phyloP scores from a whole-genome alignment of 2,329 filamentous ascomycete genomes.

The Pleochaeta shiraiana region DNA sequence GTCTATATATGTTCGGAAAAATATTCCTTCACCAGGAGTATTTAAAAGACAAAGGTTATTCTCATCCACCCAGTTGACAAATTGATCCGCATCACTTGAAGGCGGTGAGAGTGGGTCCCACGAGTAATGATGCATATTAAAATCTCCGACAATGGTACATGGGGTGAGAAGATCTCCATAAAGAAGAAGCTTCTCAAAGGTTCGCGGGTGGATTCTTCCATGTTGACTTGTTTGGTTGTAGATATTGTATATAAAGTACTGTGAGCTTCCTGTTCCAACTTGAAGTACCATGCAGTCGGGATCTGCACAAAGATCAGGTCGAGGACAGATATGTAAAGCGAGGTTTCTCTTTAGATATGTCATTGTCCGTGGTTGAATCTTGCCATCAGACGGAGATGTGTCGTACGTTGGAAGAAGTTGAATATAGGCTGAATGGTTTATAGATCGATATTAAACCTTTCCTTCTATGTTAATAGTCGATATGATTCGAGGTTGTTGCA shows the following conservation, averaged over 20 bases:
- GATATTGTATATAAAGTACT: background rate
- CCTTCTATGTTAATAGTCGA: background rate
- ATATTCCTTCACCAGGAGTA: background rate
- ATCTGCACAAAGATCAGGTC: background rate
- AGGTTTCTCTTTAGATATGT: background rate
- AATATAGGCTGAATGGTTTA: background rate
- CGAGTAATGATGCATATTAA: background rate
- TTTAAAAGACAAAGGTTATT: background rate
- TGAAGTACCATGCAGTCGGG: background rate
- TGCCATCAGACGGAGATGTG: background rate
- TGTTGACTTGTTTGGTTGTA: background rate
- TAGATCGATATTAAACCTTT: background rate
- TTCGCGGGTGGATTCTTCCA: background rate
- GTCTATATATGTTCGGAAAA: background rate
- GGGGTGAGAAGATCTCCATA: background rate
- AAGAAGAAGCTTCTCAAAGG: background rate
- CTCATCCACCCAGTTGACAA: background rate
- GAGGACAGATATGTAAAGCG: background rate
- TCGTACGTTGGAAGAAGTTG: background rate
- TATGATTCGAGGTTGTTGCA: background rate
- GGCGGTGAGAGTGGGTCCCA: background rate
- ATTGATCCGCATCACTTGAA: background rate
- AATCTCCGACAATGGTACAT: background rate
- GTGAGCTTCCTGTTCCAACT: background rate
- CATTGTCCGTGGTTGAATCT: background rate